Evolutionary conservation across 2,329 filamentous ascomycete species (phyloP), one percentile per base, ranked within the genome.

Genomic region (Epichloe amarillans): DNA sequence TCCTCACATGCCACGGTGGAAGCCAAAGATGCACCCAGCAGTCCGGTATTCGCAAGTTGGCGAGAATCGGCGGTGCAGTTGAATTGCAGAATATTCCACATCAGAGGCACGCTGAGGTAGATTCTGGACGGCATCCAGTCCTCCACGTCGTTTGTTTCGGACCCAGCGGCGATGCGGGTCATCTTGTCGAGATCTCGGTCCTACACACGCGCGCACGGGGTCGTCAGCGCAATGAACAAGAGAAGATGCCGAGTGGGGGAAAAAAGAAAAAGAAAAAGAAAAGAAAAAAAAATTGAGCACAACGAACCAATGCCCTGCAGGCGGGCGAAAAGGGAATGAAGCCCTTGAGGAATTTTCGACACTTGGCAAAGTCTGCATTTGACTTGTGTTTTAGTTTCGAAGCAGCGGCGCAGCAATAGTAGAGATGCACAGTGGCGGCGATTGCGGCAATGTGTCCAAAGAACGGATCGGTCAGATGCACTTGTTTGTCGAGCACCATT

Each of bases 91-190:
- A 75, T 70, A 38, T 74, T 70, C 73, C 73, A 76, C 73, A 76
- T 75, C 4, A 76, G 56, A 1, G 72, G 71, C 1, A 75, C 71
- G 52, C 71, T 75, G 37, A 76, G 71, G 54, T 75, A 71, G 45
- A 76, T 75, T 46, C 72, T 72, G 21, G 71, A 74, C 0, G 73
- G 73, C 62, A 74, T 70, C 73, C 73, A 75, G 55, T 75, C 72
- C 51, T 74, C 71, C 14, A 69, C 66, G 36, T 74, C 71, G 52
- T 73, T 66, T 7, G 61, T 69, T 7, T 75, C 72, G 0, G 72
- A 69, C 2, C 72, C 72, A 3, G 71, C 69, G 3, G 73, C 73
- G 17, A 76, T 74, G 0, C 66, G 65, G 0, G 71, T 72, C 66
- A 76, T 73, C 44, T 66, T 70, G 49, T 75, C 71, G 0, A 76